A percentile compares a stretch with the other conserved stretches of the same genome.
These are phyloP conservation scores for Sclerotinia subarctica DNA, from an alignment of 2,329 filamentous ascomycete genomes.

Conservation along the genomic window DNA sequence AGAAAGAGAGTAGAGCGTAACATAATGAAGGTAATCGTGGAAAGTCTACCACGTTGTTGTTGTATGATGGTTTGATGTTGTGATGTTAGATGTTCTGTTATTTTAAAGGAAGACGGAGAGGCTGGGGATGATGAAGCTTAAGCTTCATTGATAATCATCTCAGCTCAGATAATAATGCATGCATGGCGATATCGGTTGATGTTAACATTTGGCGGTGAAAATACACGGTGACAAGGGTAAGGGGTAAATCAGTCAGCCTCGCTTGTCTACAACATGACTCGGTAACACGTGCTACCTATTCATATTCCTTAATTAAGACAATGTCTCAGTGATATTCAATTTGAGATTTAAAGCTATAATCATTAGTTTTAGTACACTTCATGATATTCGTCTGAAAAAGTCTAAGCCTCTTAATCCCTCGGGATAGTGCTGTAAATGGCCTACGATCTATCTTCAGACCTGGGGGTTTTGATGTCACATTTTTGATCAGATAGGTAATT, in stretches of 20 bases:
- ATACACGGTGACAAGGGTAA: background rate
- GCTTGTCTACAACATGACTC: background rate
- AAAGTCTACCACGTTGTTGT: background rate
- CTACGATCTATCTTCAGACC: no score
- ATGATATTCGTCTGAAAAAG: background rate
- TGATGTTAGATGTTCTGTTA: background rate
- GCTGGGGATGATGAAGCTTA: constrained; percentile 5
- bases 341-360: no score
- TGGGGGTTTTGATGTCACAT: background rate
- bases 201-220: background rate
- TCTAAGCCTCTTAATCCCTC: background rate
- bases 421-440: background rate
- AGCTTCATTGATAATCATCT: background rate
- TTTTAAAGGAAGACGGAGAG: background rate
- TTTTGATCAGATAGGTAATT: background rate
- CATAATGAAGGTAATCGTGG: constrained; percentile 13
- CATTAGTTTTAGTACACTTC: background rate
- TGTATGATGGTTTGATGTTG: background rate
- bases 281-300: background rate
- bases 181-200: constrained; percentile 6
- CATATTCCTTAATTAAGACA: background rate
- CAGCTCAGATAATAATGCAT: constrained; percentile 4
- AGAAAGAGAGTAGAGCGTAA: constrained; percentile 15
- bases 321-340: background rate
- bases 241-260: background rate